A percentile compares a stretch with the other conserved stretches of the same genome.
Evolutionary conservation across 768 basidiomycete species (phyloP).

Genomic region (Lyophyllum decastes): DNA sequence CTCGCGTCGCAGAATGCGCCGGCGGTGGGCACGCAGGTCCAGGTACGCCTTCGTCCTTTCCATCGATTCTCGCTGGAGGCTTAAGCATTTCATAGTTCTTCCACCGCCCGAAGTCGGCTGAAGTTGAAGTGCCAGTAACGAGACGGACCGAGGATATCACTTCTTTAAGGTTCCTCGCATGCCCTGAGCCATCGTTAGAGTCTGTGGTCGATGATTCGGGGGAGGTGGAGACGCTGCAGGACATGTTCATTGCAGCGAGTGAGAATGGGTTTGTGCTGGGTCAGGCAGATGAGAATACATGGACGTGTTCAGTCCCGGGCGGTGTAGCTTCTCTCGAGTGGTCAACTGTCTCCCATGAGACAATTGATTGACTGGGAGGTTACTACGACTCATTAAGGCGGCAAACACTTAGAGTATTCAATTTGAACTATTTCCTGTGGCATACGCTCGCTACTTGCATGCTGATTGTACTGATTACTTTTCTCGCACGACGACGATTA

Average conservation of each 20-base stretch:
- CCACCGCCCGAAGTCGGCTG: slow-evolving; percentile 32
- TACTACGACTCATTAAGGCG: too few relatives aligned
- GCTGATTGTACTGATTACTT: too few relatives aligned
- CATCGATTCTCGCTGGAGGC: background rate
- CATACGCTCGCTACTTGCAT: too few relatives aligned
- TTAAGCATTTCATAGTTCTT: slow-evolving; percentile 48
- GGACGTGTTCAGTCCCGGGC: slow-evolving; percentile 46
- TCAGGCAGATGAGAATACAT: slow-evolving; percentile 25
- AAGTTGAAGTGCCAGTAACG: background rate
- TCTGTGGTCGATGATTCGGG: background rate
- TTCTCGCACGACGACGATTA: too few relatives aligned
- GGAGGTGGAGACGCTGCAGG: slow-evolving; percentile 16
- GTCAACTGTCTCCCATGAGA: too few relatives aligned
- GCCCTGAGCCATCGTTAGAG: slow-evolving; percentile 19
- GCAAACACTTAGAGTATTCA: too few relatives aligned
- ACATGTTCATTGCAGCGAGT: slow-evolving; percentile 48
- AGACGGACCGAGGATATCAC: background rate
- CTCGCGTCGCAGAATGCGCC: slow-evolving; percentile 57
- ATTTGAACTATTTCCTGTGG: too few relatives aligned
- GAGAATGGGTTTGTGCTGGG: slow-evolving; percentile 55
- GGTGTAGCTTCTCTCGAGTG: slow-evolving; percentile 26
- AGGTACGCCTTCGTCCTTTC: slow-evolving; percentile 28
- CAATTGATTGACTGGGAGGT: too few relatives aligned
- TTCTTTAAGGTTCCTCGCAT: slow-evolving; percentile 15
- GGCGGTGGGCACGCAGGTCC: slow-evolving; percentile 46